Evolutionary conservation across 257 asterid genomes (phyloP).

Genomic region (Galeopsis tetrahit): DNA sequence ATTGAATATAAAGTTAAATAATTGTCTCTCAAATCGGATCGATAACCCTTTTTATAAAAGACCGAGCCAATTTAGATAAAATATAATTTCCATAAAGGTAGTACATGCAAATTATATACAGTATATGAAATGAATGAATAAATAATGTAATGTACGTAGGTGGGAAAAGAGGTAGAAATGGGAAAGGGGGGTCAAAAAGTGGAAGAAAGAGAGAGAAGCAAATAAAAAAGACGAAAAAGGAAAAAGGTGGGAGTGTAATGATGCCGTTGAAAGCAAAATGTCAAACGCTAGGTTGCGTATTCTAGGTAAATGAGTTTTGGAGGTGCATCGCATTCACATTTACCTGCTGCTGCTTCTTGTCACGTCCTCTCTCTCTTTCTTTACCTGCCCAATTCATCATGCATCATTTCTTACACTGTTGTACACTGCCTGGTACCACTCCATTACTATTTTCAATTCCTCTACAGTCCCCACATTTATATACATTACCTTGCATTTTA

Average conservation of each 20-base stretch:
- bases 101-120: not conserved
- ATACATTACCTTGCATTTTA: too few species aligned
- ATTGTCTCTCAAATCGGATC: constrained; percentile 25
- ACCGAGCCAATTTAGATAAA: constrained; percentile 22
- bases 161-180: not conserved
- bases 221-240: constrained; percentile 39
- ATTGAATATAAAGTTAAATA: not conserved
- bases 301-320: constrained; percentile 53
- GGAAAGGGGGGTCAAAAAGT: constrained; percentile 42
- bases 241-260: constrained; percentile 42
- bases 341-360: constrained; percentile 10
- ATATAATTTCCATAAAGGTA: not conserved
- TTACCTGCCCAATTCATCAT: constrained; percentile 35
- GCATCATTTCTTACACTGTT: not conserved
- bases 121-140: not conserved
- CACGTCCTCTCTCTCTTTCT: constrained; percentile 45
- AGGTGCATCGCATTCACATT: constrained; percentile 34
- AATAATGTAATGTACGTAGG: not conserved
- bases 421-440: not conserved
- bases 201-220: constrained; percentile 31
- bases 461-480: too few species aligned
- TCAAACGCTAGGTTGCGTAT: constrained; percentile 75
- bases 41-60: constrained; percentile 31
- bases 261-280: constrained; percentile 94
- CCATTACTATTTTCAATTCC: not conserved